Base-by-base conservation (phyloP, 2,329 filamentous ascomycete genomes). In the Sclerotinia trifoliorum region DNA sequence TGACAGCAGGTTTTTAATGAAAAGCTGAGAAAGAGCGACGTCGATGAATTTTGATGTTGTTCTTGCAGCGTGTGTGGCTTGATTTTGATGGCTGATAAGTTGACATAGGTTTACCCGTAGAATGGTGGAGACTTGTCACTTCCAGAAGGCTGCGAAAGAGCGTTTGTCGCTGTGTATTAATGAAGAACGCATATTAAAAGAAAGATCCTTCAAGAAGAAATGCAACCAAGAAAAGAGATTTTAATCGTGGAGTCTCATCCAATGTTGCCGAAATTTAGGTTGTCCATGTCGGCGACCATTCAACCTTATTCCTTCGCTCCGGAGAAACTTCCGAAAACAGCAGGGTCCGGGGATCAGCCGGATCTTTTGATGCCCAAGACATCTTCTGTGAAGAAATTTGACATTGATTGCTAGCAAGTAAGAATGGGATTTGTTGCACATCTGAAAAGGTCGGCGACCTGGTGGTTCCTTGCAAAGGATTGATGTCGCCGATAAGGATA, bases 401-500 rank as follows among this genome's bases (percentile, higher is more conserved):
- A 44, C 13, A 42, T 56, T 29, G 35, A 56, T 56, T 13, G 13
- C 32, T 55, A 42, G 17, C 8, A 55, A 52, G 49, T 11, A 55
- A 56, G 35, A 65, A 56, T 29, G 32, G 49, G 49, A 65, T 42
- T 55, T 65, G 62, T 64, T 64, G 61, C 61, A 64, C 48, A 19
- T 64, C 61, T 39, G 10, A 64, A 64, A 64, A 52, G 61, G 61
- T 48, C 58, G 58, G 44, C 58, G 44, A 61, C 44, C 58, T 61
- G 58, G 58, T 61, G 15, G 21, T 46, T 48, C 57, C 58, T 49
- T 61, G 58, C 6, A 49, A n/a, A 49, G 58, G 42, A 49, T 61
- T 61, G 26, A 49, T 49, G 19, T 49, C 44, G 58, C 26, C 58
- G 44, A 61, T 44, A 48, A n/a, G 42, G 57, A 19, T 48, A 10